Conservation (phyloP, 345 rosid species). For the Stellera chamaejasme region DNA sequence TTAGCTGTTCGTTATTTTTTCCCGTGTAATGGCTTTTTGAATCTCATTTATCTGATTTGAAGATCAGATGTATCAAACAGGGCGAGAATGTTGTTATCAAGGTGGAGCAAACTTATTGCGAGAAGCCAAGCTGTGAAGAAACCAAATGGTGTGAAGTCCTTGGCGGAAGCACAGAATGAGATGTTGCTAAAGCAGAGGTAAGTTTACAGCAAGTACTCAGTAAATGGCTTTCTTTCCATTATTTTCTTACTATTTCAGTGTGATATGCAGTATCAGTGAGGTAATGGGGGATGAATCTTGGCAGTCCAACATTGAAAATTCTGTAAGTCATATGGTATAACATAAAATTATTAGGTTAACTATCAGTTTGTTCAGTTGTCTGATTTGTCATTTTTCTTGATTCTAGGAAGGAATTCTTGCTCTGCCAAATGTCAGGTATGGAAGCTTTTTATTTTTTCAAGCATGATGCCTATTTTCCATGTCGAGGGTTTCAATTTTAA, state of each 20-base stretch:
- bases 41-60: constrained; percentile 90
- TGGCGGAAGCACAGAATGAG: constrained; percentile 53
- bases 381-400: constrained; percentile 17
- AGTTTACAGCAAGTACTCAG: constrained; percentile 21
- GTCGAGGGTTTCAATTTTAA: constrained; percentile 1
- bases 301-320: constrained; percentile 31
- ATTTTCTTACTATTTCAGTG: constrained; percentile 19
- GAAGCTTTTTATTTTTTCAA: constrained; percentile 4
- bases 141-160: constrained; percentile 51
- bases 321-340: constrained; percentile 42
- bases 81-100: constrained; percentile 81
- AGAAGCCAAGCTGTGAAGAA: constrained; percentile 65
- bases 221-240: constrained; percentile 9
- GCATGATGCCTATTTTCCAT: constrained; percentile 7
- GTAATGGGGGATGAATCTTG: constrained; percentile 66
- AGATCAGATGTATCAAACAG: constrained; percentile 99
- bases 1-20: constrained; percentile 8
- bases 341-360: constrained; percentile 8
- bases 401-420: constrained; percentile 55
- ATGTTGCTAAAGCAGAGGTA: constrained; percentile 76
- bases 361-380: constrained; percentile 1
- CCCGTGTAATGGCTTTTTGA: constrained; percentile 18
- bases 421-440: constrained; percentile 49
- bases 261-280: constrained; percentile 64
- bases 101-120: constrained; percentile 87